Base-by-base conservation (phyloP, 1,284 basidiomycete species). In the Heterobasidion irregulare region DNA sequence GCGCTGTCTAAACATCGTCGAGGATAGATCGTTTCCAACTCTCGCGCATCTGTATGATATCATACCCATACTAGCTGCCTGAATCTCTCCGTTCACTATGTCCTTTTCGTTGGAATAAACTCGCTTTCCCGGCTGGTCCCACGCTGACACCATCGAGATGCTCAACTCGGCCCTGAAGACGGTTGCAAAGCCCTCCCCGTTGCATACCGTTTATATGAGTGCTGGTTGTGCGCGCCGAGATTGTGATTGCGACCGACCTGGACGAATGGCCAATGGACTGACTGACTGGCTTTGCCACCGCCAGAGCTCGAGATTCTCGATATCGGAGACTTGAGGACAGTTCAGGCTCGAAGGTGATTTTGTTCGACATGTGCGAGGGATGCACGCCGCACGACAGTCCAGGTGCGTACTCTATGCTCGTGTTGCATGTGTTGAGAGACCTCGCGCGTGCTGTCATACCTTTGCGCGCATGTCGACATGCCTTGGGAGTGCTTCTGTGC, bases 61-160 rank as follows among this genome's bases (percentile, higher is more conserved):
- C 26, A 26, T 26, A 26, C 26, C 26, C 26, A 26, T 26, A 26
- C 2, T 26, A 26, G 26, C 2, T 5, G 26, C 2, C 26, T 3
- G 2, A 26, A 2, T 26, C 26, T 26, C 26, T 26, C 26, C 12
- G n/a, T n/a, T 41, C 12, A 41, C 4, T 33, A 98, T 98, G 95
- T 96, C 94, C 63, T 99, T 99, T 76, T 87, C 89, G 59, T 99
- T 99, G 76, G 82, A 92, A 72, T 99, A 97, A 97, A 92, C 93
- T 50, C 84, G 89, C 62, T 99, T 99, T 75, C 95, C 93, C 56
- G 89, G 93, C 72, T 86, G 90, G 67, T 98, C 97, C 66, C 92
- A 95, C 72, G 84, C 88, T 64, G 87, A 94, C 79, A 94, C 94
- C 32, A 92, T 93, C 61, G 84, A 89, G 61, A 93, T 96, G 86